Base-by-base conservation (phyloP, 1,139 yeast genomes). In the Hansenula lynferdii region DNA sequence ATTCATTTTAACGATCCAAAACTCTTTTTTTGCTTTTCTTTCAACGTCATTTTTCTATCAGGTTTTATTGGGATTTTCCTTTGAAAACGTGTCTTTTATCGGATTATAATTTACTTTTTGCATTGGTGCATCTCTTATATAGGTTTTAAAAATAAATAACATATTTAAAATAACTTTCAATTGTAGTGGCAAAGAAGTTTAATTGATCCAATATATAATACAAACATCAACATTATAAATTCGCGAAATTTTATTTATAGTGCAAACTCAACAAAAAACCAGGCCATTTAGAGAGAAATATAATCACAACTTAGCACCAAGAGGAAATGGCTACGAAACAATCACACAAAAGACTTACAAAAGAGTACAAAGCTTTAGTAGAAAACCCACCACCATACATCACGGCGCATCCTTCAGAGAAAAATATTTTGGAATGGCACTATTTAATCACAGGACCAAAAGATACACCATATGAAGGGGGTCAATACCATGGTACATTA, bases 401-500 rank as follows among this genome's bases (percentile, higher is more conserved):
- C 40, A 66, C 67, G 16, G 95, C 96, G 12, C 79, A 81, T 42
- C 96, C 97, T 3, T 77, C 80, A 44, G 97, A 89, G 45, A 70
- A 73, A 30, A 83, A 86, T 56, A 82, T 85, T 40, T 64, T 86
- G 39, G 82, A 73, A 53, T 70, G 72, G 68, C 76, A 68, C 48
- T 67, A 66, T 42, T 57, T 65, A 18, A 64, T 70, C 28, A 61
- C 69, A 34, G 97, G 97, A 0, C 96, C 97, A 7, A 89, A 94
- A 39, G 75, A 79, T 46, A 81, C 95, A 0, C 95, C 95, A 6
- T 90, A 83, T 57, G 82, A 72, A 42, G 79, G 76, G 17, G 97
- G 97, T 0, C 96, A 87, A 59, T 90, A 84, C 58, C 95, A 89
- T 56, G 97, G 97, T 3, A 75, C 87, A 17, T 68, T 90, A 34